These are phyloP conservation scores for Neonectria coccinea DNA, from an alignment of 2,329 filamentous ascomycete genomes.

Conservation along the genomic window DNA sequence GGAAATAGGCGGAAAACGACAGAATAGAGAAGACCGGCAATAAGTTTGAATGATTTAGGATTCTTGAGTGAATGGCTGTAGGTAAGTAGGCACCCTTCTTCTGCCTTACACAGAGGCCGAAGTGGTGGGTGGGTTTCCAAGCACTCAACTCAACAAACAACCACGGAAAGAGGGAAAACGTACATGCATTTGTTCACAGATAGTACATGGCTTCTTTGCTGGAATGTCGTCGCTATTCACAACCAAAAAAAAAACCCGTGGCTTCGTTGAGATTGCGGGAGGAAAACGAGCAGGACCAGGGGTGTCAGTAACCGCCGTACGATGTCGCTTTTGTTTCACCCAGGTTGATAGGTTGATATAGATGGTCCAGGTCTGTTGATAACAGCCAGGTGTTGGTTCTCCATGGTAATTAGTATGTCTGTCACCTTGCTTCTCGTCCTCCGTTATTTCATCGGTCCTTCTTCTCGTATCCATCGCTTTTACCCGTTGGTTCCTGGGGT, in stretches of 20 bases:
- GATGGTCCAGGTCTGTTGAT: not conserved
- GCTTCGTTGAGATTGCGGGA: no score
- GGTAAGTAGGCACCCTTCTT: not conserved
- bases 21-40: not conserved
- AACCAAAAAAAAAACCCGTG: not conserved
- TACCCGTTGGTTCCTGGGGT: not conserved
- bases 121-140: not conserved
- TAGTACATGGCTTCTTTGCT: slow-evolving; percentile 7
- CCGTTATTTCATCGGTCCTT: not conserved
- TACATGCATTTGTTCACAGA: slow-evolving; percentile 13
- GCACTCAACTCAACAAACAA: slow-evolving; percentile 3
- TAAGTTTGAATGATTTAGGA: not conserved
- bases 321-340: not conserved
- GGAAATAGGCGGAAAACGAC: not conserved
- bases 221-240: not conserved
- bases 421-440: no score
- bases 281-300: not conserved
- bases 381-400: not conserved
- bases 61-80: no score
- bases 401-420: no score
- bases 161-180: slow-evolving; percentile 4
- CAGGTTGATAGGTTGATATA: not conserved
- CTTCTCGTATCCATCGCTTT: not conserved
- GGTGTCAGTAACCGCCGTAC: not conserved
- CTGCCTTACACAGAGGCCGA: not conserved